These are phyloP conservation scores for Simplicillium sp. DNA, from an alignment of 2,329 filamentous ascomycete species.

Conservation along the genomic window DNA sequence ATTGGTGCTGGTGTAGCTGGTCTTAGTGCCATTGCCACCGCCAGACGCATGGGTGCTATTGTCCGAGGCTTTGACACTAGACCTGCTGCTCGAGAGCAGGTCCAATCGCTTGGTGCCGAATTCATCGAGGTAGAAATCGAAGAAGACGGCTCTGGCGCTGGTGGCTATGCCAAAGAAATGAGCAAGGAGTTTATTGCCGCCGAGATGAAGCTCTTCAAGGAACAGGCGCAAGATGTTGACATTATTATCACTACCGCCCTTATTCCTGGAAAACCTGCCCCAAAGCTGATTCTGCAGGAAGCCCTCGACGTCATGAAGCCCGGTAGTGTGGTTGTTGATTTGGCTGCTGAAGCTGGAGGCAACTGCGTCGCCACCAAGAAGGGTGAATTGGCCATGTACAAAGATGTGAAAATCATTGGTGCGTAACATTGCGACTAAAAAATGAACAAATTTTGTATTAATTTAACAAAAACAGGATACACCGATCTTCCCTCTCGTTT, in stretches of 20 bases:
- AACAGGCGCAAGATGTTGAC: conserved; percentile 80
- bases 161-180: conserved; percentile 90
- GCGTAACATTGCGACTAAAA: conserved; percentile 19
- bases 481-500: conserved; percentile 81
- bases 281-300: conserved; percentile 71
- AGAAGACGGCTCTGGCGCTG: conserved; percentile 75
- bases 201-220: conserved; percentile 86
- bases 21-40: conserved; percentile 78
- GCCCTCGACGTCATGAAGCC: conserved; percentile 83
- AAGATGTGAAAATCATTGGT: conserved; percentile 80
- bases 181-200: conserved; percentile 88
- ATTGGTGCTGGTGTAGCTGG: conserved; percentile 88
- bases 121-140: conserved; percentile 80
- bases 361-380: conserved; percentile 78
- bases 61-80: conserved; percentile 89
- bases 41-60: conserved; percentile 77
- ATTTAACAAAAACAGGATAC: conserved; percentile 46
- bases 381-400: conserved; percentile 59
- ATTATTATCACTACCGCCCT: conserved; percentile 91
- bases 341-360: conserved; percentile 79
- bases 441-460: neutral
- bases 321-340: conserved; percentile 78
- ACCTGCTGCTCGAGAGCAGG: conserved; percentile 77
- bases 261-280: conserved; percentile 75
- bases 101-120: conserved; percentile 82